Conservation (phyloP, 805 yeast genomes). For the Geotrichum ghanense region DNA sequence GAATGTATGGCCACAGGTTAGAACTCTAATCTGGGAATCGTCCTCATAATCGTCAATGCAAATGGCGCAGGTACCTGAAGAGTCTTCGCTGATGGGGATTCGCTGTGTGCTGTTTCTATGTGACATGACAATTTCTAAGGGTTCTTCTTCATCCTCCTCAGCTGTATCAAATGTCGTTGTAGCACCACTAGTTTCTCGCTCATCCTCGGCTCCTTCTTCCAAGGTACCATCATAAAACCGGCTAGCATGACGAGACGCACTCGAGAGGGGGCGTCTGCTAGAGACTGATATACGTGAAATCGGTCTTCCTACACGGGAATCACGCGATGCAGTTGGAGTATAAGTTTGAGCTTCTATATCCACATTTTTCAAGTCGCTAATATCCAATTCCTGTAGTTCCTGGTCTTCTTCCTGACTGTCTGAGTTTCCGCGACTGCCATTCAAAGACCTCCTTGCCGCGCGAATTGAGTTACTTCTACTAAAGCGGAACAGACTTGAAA, state of each 20-base stretch:
- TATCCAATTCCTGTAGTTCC: not conserved
- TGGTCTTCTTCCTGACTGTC: not conserved
- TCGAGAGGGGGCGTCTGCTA: too few relatives aligned
- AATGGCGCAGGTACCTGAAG: constrained; percentile 64
- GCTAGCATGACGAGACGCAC: not conserved
- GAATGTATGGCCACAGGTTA: constrained; percentile 75
- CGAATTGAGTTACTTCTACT: not conserved
- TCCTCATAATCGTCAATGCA: constrained; percentile 58
- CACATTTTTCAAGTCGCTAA: not conserved
- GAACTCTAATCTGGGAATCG: constrained; percentile 55
- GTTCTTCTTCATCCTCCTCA: not conserved
- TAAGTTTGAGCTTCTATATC: constrained; percentile 1
- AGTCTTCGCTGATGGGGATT: too few relatives aligned
- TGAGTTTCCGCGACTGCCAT: too few relatives aligned
- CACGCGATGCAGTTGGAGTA: not conserved
- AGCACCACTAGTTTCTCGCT: not conserved
- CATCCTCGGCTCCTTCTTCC: not conserved
- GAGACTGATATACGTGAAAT: too few relatives aligned
- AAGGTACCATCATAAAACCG: not conserved
- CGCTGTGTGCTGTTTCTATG: too few relatives aligned
- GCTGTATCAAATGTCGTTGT: not conserved
- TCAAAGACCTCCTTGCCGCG: too few relatives aligned
- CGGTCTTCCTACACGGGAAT: not conserved
- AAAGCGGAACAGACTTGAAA: not conserved
- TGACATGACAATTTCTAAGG: not conserved